Evolutionary conservation across 2,329 filamentous ascomycete genomes (phyloP).

Genomic region (Thielaviopsis ethacetica): DNA sequence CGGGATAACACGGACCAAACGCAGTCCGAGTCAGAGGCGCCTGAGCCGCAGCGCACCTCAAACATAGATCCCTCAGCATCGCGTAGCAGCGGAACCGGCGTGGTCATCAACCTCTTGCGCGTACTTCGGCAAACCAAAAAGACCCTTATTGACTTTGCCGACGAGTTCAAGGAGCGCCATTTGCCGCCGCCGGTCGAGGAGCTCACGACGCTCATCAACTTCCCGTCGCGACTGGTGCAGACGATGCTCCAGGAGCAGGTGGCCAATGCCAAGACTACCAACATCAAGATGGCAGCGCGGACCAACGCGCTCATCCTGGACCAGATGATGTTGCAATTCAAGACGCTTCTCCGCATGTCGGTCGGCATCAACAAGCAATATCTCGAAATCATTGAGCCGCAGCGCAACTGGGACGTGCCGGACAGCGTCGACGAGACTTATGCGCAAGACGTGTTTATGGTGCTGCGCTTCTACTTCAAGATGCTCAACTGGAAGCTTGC

Average conservation of each 20-base stretch:
- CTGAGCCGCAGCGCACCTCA: conserved; percentile 23
- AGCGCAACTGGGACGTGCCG: conserved; percentile 87
- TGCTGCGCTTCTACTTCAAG: conserved; percentile 94
- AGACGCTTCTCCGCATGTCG: conserved; percentile 78
- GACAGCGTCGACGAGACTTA: conserved; percentile 96
- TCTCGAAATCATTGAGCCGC: conserved; percentile 63
- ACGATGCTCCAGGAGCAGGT: conserved; percentile 89
- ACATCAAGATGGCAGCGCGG: conserved; percentile 82
- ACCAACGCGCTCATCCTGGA: conserved; percentile 89
- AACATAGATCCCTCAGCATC: conserved; percentile 19
- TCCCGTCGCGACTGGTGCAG: conserved; percentile 86
- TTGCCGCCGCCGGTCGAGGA: conserved; percentile 94
- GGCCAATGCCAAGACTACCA: conserved; percentile 72
- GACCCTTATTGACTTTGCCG: conserved; percentile 74
- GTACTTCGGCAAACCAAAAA: conserved; percentile 90
- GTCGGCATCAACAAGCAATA: conserved; percentile 88
- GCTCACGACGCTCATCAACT: conserved; percentile 88
- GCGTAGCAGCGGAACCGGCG: conserved; percentile 31
- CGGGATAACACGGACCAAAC: conserved; percentile 1
- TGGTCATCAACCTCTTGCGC: conserved; percentile 66
- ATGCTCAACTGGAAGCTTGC: conserved; percentile 97
- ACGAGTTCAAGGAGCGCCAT: conserved; percentile 73
- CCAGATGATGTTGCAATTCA: conserved; percentile 95
- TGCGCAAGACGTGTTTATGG: conserved; percentile 78
- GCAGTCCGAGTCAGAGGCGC: conserved; percentile 12